Base-by-base conservation (phyloP, 495 filamentous ascomycete genomes). In the Lentithecium fluviatile region DNA sequence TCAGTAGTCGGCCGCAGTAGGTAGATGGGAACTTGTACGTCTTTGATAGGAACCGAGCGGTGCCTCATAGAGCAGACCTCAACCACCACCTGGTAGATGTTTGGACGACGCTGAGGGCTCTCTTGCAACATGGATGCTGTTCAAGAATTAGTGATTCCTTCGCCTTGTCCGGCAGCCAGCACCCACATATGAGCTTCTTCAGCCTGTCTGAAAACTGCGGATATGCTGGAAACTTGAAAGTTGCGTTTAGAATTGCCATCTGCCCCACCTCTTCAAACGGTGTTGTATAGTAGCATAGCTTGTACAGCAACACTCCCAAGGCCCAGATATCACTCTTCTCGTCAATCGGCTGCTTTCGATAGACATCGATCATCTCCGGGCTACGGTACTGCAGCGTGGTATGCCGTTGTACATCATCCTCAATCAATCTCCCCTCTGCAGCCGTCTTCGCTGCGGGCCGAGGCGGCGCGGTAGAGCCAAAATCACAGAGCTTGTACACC, bases 241-340 rank as follows among this genome's bases (percentile, higher is more conserved):
- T 95, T 40, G 95, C 94, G 70, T 97, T 97, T 40, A 98, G 78
- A 64, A 98, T 98, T n/a, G 94, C 94, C 75, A 97, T 89, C 76
- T 96, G 92, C 19, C 94, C 94, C 66, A 94, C 89, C 56, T 97
- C 95, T 75, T 98, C 94, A 69, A 98, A 98, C 2, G 94, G 94
- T 8, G 94, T 98, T 25, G 95, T 98, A 77, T 97, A 98, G 77
- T 97, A 98, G 77, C 94, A 98, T 53, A 98, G 81, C 79, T 98
- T 98, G 79, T 97, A 98, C 48, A 98, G 78, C 47, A 98, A 79
- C 29, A 98, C 94, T 13, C 94, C 94, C 38, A 98, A 79, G 0
- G 94, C 94, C 94, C 94, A 98, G 19, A 98, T 95, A 75, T 98
- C 94, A 43, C 91, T 96, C 78, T 98, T 98, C 79, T 98, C 94